Base-by-base conservation (phyloP, 208 protist genomes). In the Polymyxa betae region DNA sequence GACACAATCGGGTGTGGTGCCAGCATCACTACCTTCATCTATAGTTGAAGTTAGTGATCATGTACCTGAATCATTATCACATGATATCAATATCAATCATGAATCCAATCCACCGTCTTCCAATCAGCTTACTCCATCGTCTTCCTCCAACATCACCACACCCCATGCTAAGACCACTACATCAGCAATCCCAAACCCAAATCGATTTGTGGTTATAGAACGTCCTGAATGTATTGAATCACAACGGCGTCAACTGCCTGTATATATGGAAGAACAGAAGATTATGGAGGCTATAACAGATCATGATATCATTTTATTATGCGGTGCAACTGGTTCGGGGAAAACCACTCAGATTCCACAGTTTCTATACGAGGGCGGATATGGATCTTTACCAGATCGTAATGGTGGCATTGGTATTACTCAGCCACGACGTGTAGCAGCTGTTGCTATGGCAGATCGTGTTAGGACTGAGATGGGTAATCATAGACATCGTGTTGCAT, bases 361-460 rank as follows among this genome's bases (percentile, higher is more conserved):
- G 92, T 97, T 97, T 77, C 77, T 98, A 0, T 96, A 95, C 87
- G 96, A 98, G 89, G 93, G 92, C 0, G 96, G 96, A 0, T 97
- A 96, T 82, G 49, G 49, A 24, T 46, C 90, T 1, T 52, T 41
- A 35, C 43, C 60, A 0, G 43, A 24, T 0, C 40, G 88, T 16
- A 32, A 88, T n/a, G 96, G 96, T 0, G 90, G 94, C 45, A 96
- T 98, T 64, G 97, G 93, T 40, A 91, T 97, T 0, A 98, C 97
- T 1, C 94, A 98, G 92, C 97, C 97, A 20, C 91, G 97, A 41
- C 93, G 96, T 68, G 96, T 98, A 5, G 97, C 97, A 0, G 97
- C 97, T 0, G 77, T 97, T 0, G 94, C 89, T 32, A 97, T 97
- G 77, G 93, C 96, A 0, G 68, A 93, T 82, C 92, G 96, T 46